phyloP scores from a whole-genome alignment of 2,329 filamentous ascomycete genomes.

The Pseudonectria foliicola region DNA sequence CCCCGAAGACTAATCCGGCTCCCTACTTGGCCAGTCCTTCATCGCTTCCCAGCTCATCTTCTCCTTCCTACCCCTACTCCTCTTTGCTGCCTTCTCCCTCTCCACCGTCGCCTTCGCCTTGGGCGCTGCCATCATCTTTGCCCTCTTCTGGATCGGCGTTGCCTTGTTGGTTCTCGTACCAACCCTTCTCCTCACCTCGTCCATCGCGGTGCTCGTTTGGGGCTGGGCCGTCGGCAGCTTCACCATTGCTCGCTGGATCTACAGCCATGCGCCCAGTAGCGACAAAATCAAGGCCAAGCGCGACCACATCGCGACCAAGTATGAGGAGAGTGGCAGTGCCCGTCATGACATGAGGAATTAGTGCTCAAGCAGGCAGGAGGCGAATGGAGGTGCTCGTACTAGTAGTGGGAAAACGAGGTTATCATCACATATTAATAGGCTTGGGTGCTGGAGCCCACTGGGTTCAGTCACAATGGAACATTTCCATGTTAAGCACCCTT shows the following conservation, averaged over 20 bases:
- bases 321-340: constrained; percentile 5
- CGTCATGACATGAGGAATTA: too few species aligned
- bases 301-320: constrained; percentile 17
- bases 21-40: constrained; percentile 54
- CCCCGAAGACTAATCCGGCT: neutral
- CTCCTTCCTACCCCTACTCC: constrained; percentile 57
- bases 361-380: too few species aligned
- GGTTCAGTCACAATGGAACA: neutral
- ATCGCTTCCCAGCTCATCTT: constrained; percentile 57
- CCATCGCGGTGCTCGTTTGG: constrained; percentile 58
- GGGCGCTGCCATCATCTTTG: constrained; percentile 55
- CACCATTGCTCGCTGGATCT: constrained; percentile 39
- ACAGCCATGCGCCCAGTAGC: constrained; percentile 26
- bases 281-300: constrained; percentile 12
- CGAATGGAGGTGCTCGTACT: too few species aligned
- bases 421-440: too few species aligned
- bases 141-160: constrained; percentile 59
- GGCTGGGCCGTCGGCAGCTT: constrained; percentile 59
- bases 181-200: constrained; percentile 58
- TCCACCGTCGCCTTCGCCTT: constrained; percentile 57
- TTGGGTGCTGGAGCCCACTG: neutral
- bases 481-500: neutral
- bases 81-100: constrained; percentile 61
- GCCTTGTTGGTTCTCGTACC: constrained; percentile 63
- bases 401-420: too few species aligned